Conservation (phyloP, 495 filamentous ascomycete genomes). For the Cladorrhinum samala region DNA sequence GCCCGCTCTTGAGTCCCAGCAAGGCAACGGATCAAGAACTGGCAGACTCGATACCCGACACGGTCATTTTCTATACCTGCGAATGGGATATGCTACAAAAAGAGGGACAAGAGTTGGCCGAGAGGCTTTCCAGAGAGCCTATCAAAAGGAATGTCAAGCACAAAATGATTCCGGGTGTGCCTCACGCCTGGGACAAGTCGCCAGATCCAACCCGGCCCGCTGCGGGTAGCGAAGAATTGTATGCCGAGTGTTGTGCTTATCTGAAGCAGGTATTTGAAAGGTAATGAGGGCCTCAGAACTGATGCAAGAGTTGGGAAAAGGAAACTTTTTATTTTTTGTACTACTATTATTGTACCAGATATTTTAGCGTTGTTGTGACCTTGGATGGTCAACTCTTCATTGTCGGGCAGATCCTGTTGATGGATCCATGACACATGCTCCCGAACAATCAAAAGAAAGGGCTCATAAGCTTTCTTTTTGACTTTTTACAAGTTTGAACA, state of each 20-base stretch:
- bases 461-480: too few species aligned
- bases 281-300: background rate
- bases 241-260: constrained; percentile 32
- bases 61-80: constrained; percentile 63
- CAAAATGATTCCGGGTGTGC: constrained; percentile 63
- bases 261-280: constrained; percentile 28
- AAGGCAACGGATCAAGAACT: constrained; percentile 35
- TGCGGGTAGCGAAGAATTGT: constrained; percentile 31
- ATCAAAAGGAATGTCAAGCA: constrained; percentile 63
- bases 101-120: constrained; percentile 66
- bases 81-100: constrained; percentile 87
- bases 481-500: background rate
- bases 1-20: constrained; percentile 35
- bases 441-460: too few species aligned
- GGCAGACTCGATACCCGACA: constrained; percentile 40
- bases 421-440: too few species aligned
- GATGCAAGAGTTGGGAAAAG: too few species aligned
- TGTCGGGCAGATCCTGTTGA: too few species aligned
- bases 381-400: too few species aligned
- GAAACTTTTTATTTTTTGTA: too few species aligned
- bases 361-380: too few species aligned
- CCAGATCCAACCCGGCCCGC: constrained; percentile 66
- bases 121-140: constrained; percentile 47
- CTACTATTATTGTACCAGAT: too few species aligned
- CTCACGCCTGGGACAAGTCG: constrained; percentile 84